Evolutionary conservation across 805 yeast species (phyloP), one percentile per base, ranked within the genome.

Genomic region (Ogataea trehalophila): DNA sequence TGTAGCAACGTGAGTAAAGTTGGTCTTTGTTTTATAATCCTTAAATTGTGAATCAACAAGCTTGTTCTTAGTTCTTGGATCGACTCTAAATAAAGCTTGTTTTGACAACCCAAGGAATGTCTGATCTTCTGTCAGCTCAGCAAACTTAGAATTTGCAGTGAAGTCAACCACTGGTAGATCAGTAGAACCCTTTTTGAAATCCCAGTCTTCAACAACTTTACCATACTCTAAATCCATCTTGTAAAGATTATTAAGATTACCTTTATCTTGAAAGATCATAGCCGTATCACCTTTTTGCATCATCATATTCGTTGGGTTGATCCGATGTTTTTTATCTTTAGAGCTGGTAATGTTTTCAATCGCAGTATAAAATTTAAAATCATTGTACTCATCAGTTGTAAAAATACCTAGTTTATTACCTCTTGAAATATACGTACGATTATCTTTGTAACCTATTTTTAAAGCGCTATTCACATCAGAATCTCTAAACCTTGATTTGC

Each of bases 121-220:
- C 51, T 79, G 83, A 56, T 90, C 96, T 5, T 70, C 75, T 0
- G 90, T 79, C 61, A 83, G 67, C 60, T 85, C 95, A 36, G 87
- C 79, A 57, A 83, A 85, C 65, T 88, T 89, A 43, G 75, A 66
- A n/a, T 80, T 72, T 5, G 95, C 91, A 2, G 84, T 85, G 62
- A 81, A 83, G 31, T 76, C 72, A 16, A 76, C 77, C 29, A 83
- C 71, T 17, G 80, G 72, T 7, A 73, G 52, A 23, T 67, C 67
- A 3, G 42, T 41, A 13, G 54, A 47, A 36, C 59, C 55, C 23
- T 71, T 73, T 20, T 62, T 58, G 18, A 85, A 72, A 34, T 75
- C 68, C 94, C 95, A 90, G 60, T 87, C 94, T 61, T 90, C 96
- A n/a, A 90, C 85, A 45, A 90, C 75, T 59, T 82, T 72, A 14